Percentiles rank a stretch among this genome's conserved stretches.
phyloP scores from a whole-genome alignment of 192 early-diverging fungal genomes.

The Coemansia sp. region DNA sequence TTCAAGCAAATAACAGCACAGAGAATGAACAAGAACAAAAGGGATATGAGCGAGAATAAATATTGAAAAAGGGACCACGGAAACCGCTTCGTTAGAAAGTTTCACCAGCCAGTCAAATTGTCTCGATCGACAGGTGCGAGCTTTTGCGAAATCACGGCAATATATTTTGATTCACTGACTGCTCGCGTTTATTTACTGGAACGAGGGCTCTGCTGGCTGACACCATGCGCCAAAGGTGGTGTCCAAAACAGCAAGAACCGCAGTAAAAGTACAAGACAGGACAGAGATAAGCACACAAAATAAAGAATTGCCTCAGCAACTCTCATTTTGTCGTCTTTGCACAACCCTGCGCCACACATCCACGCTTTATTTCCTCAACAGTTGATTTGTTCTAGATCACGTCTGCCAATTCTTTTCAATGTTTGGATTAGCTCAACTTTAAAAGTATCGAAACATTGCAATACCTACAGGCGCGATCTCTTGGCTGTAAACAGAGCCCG shows the following conservation, averaged over 20 bases:
- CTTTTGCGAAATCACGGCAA: not conserved
- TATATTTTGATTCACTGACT: not conserved
- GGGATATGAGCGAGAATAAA: not conserved
- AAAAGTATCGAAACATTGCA: not conserved
- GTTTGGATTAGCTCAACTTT: not conserved
- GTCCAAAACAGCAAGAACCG: not conserved
- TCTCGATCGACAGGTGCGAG: not conserved
- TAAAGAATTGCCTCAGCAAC: slow-evolving; percentile 2
- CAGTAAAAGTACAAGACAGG: not conserved
- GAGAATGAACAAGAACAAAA: slow-evolving; percentile 1
- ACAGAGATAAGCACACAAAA: not conserved
- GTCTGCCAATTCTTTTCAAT: not conserved
- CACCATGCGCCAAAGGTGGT: not conserved
- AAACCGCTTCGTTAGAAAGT: not conserved
- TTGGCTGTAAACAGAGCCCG: slow-evolving; percentile 84
- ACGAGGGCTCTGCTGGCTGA: not conserved
- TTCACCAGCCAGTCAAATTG: not conserved
- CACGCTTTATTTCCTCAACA: not conserved
- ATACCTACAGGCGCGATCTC: slow-evolving; percentile 49
- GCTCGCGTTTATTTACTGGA: not conserved
- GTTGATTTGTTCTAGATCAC: not conserved
- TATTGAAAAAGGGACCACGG: not conserved
- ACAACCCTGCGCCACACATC: not conserved
- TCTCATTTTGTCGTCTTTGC: not conserved
- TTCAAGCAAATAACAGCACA: not conserved